Base-by-base conservation (phyloP, 306 rosid species). In the Rosa chinensis region DNA sequence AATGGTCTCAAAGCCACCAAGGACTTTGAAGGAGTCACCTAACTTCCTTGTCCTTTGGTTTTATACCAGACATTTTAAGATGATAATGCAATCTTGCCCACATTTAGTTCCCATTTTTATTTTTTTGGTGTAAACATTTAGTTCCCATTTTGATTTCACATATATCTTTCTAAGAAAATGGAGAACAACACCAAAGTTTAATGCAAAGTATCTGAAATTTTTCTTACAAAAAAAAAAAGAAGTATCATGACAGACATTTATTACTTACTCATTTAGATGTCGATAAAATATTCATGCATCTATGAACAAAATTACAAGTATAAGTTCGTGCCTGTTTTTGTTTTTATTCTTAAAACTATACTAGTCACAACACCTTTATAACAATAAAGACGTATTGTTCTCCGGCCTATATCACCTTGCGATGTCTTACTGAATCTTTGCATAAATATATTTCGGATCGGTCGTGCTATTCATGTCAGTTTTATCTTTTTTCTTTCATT, bases 21-120 rank as follows among this genome's bases (percentile, higher is more conserved):
- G 45, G 72, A 66, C 79, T 72, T 77, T 78, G 67, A 56, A 78
- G 17, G 72, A 25, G 82, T 66, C 85, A 75, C 66, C 79, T 21
- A 32, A 32, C 70, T 20, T 39, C 55, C 50, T 69, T 16, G 1
- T 6, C 4, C 0, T 8, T 20, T 18, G 17, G 32, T 56, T 37
- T 64, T 35, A 11, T 21, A 21, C 39, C 78, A 56, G 21, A 5
- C 21, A 55, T 40, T 25, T 25, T 25, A 44, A 5, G 32, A 67
- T 18, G 13, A 11, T 74, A 21, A 16, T 66, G 70, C 70, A 66
- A 28, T 66, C 42, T 7, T 6, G 11, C 70, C 70, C 70, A 37
- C 70, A 37, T 66, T 17, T 1, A 18, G 0, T 42, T 66, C 23
- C 13, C 0, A 25, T 25, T 25, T 25, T 25, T 25, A 25, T 25